Conservation (phyloP, 2,329 filamentous ascomycete genomes). For the Hypoxylon sp. region DNA sequence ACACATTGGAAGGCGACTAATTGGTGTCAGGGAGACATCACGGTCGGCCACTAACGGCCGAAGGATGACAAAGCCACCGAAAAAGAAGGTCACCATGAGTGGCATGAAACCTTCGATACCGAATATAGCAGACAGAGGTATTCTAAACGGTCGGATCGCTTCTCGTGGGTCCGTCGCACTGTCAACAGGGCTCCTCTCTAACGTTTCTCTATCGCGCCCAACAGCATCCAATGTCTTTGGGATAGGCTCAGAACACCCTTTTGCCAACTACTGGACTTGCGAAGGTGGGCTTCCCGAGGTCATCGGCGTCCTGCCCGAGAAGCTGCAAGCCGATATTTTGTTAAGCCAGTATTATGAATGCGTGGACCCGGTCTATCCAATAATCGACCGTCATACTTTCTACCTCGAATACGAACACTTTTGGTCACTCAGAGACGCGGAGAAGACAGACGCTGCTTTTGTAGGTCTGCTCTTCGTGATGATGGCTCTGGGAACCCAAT, state of each 20-base stretch:
- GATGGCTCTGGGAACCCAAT: conserved; percentile 84
- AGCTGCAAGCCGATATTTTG: conserved; percentile 81
- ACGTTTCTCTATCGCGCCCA: conserved; percentile 79
- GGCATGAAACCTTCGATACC: conserved; percentile 62
- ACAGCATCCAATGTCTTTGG: conserved; percentile 84
- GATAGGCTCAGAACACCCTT: conserved; percentile 83
- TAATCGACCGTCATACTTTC: conserved; percentile 82
- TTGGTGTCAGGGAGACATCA: conserved; percentile 68
- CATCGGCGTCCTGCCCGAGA: conserved; percentile 81
- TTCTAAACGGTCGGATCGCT: conserved; percentile 62
- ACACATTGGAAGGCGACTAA: conserved; percentile 33
- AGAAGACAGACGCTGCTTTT: conserved; percentile 78
- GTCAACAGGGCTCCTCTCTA: conserved; percentile 76
- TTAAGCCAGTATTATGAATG: conserved; percentile 75
- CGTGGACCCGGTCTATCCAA: conserved; percentile 85
- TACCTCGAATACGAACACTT: conserved; percentile 85
- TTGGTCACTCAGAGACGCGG: conserved; percentile 73
- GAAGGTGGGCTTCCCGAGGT: conserved; percentile 82
- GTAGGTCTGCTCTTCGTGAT: conserved; percentile 83
- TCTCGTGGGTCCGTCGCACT: conserved; percentile 68
- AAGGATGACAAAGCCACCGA: conserved; percentile 90
- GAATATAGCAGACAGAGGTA: conserved; percentile 70
- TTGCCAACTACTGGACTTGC: conserved; percentile 89
- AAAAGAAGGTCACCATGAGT: conserved; percentile 64
- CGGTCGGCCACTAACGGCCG: conserved; percentile 81